Conservation (phyloP, 495 filamentous ascomycete genomes). For the Choiromyces venosus region DNA sequence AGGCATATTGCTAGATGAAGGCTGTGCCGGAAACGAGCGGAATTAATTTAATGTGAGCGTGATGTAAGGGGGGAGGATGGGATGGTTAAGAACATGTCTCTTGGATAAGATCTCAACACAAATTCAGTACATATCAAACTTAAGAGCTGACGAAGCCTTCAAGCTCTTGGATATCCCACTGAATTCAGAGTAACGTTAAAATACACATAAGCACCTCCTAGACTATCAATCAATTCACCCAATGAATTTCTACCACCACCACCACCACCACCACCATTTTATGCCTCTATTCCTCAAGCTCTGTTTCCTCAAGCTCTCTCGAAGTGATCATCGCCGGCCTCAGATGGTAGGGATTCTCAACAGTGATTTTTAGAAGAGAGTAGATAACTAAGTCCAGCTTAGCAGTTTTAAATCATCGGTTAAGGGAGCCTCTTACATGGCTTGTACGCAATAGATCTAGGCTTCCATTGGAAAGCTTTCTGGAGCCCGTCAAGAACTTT, state of each 20-base stretch:
- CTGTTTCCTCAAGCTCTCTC: conserved; percentile 5
- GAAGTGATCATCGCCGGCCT: conserved; percentile 19
- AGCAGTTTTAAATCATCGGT: conserved; percentile 6
- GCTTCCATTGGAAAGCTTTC: conserved; percentile 54
- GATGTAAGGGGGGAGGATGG: not conserved
- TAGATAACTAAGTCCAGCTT: conserved; percentile 56
- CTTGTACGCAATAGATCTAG: conserved; percentile 66
- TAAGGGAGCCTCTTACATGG: conserved; percentile 46
- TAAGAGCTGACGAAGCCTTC: conserved; percentile 1
- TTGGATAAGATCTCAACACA: not conserved
- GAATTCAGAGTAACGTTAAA: conserved; percentile 1
- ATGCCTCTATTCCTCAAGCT: not conserved
- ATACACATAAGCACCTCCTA: not conserved
- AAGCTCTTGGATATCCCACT: not conserved
- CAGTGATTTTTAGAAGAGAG: conserved; percentile 62
- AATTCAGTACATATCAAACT: not conserved
- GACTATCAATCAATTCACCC: not conserved
- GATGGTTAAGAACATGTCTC: not conserved
- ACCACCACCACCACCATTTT: not conserved
- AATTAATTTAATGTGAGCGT: not conserved
- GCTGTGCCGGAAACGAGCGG: not conserved
- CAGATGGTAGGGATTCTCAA: conserved; percentile 54
- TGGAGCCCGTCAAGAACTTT: conserved; percentile 48
- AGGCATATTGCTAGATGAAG: conserved; percentile 27
- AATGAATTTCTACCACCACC: not conserved